Evolutionary conservation across 208 protist genomes (phyloP).

Genomic region (Leishmania mexicana): DNA sequence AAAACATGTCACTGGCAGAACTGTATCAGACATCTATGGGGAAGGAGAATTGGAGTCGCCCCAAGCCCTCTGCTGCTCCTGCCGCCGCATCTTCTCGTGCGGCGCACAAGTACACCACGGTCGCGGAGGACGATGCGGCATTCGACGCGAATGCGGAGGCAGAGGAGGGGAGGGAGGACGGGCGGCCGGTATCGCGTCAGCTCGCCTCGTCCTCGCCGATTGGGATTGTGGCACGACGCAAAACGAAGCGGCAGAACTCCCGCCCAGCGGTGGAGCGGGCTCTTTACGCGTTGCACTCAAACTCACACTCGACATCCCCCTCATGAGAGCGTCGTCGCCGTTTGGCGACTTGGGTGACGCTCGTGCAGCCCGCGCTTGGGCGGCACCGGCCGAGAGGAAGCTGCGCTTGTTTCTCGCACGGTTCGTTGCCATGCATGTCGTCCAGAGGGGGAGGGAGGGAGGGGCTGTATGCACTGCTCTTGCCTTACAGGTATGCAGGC

Average conservation of each 20-base stretch:
- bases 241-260: constrained; percentile 46
- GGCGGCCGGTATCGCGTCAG: constrained; percentile 6
- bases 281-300: constrained; percentile 55
- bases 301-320: constrained; percentile 43
- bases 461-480: not conserved
- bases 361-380: not conserved
- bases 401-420: not conserved
- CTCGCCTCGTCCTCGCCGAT: constrained; percentile 31
- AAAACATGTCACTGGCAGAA: constrained; percentile 31
- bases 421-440: not conserved
- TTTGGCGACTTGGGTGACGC: constrained; percentile 37
- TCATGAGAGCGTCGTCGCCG: constrained; percentile 42
- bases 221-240: constrained; percentile 59
- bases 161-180: constrained; percentile 1
- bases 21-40: constrained; percentile 23
- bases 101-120: constrained; percentile 10
- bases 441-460: too few species aligned
- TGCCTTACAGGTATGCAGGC: not conserved
- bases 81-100: not conserved
- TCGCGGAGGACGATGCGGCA: constrained; percentile 29
- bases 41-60: constrained; percentile 28
- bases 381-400: not conserved
- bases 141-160: constrained; percentile 32
- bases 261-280: constrained; percentile 56
- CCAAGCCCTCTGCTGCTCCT: constrained; percentile 6